phyloP scores from a whole-genome alignment of 2,329 filamentous ascomycete genomes.

The Xylariales sp. region DNA sequence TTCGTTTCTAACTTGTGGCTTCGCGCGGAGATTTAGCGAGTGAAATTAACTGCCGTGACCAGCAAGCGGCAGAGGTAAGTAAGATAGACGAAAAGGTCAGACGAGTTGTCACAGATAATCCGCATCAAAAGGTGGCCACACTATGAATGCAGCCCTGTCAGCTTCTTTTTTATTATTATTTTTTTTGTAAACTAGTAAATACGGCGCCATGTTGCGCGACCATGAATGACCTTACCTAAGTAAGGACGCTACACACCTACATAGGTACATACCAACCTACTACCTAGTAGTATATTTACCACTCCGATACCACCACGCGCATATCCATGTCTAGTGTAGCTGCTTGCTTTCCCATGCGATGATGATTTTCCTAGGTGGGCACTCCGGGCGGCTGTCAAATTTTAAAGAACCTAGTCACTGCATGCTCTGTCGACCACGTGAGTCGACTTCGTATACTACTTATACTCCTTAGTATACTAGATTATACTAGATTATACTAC shows the following conservation, averaged over 20 bases:
- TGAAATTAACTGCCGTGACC: constrained; percentile 21
- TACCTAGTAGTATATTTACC: neutral
- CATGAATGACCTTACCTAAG: neutral
- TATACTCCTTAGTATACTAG: no score
- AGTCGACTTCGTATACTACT: constrained; percentile 21
- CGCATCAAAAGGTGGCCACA: constrained; percentile 28
- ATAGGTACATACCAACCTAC: neutral
- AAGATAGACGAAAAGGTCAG: constrained; percentile 31
- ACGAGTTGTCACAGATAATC: constrained; percentile 31
- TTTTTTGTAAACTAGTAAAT: neutral
- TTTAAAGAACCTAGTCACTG: constrained; percentile 35
- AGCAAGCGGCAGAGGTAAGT: constrained; percentile 30
- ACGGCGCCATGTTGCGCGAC: constrained; percentile 16
- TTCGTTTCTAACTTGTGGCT: constrained; percentile 8
- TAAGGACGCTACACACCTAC: neutral
- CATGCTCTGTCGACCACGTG: constrained; percentile 36
- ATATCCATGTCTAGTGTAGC: constrained; percentile 2
- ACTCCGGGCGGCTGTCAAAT: constrained; percentile 37
- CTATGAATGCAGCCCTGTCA: constrained; percentile 32
- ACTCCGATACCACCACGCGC: neutral
- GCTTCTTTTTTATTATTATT: neutral
- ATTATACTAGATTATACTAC: no score
- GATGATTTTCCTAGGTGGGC: constrained; percentile 26
- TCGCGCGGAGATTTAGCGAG: constrained; percentile 14
- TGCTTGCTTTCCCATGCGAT: constrained; percentile 24